Evolutionary conservation across 345 rosid genomes (phyloP).

Genomic region (Chamaenerion angustifolium): DNA sequence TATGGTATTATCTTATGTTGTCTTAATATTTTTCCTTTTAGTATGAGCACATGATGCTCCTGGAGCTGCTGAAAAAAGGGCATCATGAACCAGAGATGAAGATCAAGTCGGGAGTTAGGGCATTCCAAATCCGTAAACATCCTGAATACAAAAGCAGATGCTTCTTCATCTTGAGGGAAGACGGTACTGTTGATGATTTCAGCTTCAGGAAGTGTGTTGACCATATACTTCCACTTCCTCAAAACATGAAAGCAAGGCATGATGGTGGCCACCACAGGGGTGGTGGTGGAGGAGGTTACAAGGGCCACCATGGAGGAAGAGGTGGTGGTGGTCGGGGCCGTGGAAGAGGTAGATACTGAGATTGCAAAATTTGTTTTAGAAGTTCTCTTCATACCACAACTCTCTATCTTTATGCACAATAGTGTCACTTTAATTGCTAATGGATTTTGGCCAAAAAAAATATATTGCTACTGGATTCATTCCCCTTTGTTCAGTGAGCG

Average conservation of each 20-base stretch:
- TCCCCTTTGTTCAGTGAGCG: no score
- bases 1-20: background rate
- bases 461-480: no score
- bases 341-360: slow-evolving; percentile 26
- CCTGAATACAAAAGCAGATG: slow-evolving; percentile 68
- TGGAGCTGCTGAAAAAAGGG: slow-evolving; percentile 77
- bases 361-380: background rate
- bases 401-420: no score
- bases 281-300: slow-evolving; percentile 22
- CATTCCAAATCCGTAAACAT: slow-evolving; percentile 64
- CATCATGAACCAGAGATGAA: slow-evolving; percentile 63
- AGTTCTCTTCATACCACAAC: no score
- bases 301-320: slow-evolving; percentile 39
- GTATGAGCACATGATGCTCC: slow-evolving; percentile 68
- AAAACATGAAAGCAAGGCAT: slow-evolving; percentile 48
- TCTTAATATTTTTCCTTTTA: slow-evolving; percentile 10
- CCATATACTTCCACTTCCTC: slow-evolving; percentile 74
- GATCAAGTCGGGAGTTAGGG: slow-evolving; percentile 59
- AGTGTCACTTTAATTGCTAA: no score
- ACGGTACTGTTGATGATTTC: slow-evolving; percentile 66
- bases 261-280: slow-evolving; percentile 21
- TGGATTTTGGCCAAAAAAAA: no score
- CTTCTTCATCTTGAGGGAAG: slow-evolving; percentile 73
- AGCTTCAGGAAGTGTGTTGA: slow-evolving; percentile 97
- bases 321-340: slow-evolving; percentile 35